Percentiles rank a stretch among this genome's conserved stretches.
Evolutionary conservation across 352 stramenopile species (phyloP).

Genomic region (Phytophthora syringae): DNA sequence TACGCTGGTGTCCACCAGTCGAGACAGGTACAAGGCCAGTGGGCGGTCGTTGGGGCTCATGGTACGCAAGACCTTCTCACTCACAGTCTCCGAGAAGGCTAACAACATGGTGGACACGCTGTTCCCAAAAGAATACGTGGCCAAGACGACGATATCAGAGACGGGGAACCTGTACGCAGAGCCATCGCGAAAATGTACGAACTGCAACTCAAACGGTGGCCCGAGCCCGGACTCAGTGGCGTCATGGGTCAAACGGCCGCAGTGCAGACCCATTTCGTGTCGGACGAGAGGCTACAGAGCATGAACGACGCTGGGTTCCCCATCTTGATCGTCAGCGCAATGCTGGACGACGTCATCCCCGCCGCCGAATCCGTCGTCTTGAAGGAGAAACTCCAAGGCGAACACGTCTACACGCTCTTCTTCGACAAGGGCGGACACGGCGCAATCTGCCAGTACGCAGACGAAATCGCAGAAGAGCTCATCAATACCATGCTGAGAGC

Average conservation of each 20-base stretch:
- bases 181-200: slow-evolving; percentile 39
- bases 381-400: slow-evolving; percentile 37
- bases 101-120: slow-evolving; percentile 48
- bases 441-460: slow-evolving; percentile 53
- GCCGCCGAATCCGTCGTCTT: slow-evolving; percentile 44
- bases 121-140: slow-evolving; percentile 40
- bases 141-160: slow-evolving; percentile 42
- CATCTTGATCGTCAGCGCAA: slow-evolving; percentile 55
- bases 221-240: slow-evolving; percentile 27
- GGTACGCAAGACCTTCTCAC: slow-evolving; percentile 45
- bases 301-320: slow-evolving; percentile 54
- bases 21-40: slow-evolving; percentile 52
- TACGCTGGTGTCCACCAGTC: slow-evolving; percentile 58
- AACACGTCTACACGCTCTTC: slow-evolving; percentile 54
- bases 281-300: slow-evolving; percentile 47
- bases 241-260: slow-evolving; percentile 45
- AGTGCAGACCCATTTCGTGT: slow-evolving; percentile 55
- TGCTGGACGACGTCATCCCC: slow-evolving; percentile 58
- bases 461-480: slow-evolving; percentile 43
- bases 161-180: slow-evolving; percentile 34
- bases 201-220: slow-evolving; percentile 31
- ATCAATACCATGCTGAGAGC: slow-evolving; percentile 39
- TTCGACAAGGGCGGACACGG: slow-evolving; percentile 56
- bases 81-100: slow-evolving; percentile 40
- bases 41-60: slow-evolving; percentile 41